phyloP scores from a whole-genome alignment of 805 yeast genomes.

The Jamesozyma piceae region DNA sequence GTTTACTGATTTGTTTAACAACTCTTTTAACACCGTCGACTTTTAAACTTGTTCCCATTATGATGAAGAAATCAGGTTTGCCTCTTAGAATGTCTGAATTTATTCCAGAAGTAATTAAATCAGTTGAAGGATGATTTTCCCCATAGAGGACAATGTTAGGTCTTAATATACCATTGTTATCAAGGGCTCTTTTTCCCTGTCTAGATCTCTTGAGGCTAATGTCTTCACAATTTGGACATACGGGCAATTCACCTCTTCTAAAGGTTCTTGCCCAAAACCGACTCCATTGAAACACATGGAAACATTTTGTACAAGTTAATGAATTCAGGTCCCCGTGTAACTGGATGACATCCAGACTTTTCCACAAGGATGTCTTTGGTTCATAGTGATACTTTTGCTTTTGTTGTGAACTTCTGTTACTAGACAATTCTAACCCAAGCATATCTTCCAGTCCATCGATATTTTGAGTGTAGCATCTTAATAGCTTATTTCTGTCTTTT shows the following conservation, averaged over 20 bases:
- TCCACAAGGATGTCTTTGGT: constrained; percentile 42
- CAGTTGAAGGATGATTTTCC: constrained; percentile 85
- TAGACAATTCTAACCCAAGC: constrained; percentile 55
- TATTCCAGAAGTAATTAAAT: constrained; percentile 62
- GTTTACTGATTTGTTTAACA: constrained; percentile 58
- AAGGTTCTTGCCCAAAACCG: constrained; percentile 39
- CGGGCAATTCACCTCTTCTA: constrained; percentile 60
- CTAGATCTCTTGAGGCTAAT: constrained; percentile 46
- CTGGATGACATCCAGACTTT: constrained; percentile 68
- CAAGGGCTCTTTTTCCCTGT: constrained; percentile 66
- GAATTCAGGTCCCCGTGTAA: constrained; percentile 81
- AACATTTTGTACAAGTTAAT: constrained; percentile 69
- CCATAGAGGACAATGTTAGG: constrained; percentile 92
- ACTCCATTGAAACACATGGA: constrained; percentile 51
- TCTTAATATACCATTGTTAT: constrained; percentile 63
- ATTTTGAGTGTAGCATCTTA: constrained; percentile 89
- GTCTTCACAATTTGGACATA: constrained; percentile 60
- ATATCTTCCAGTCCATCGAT: constrained; percentile 78
- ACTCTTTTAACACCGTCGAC: constrained; percentile 82
- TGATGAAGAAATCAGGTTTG: constrained; percentile 70
- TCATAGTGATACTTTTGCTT: constrained; percentile 7
- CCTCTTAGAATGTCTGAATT: constrained; percentile 48
- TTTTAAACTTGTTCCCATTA: constrained; percentile 86
- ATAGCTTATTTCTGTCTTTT: constrained; percentile 52
- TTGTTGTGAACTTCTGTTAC: constrained; percentile 20